Evolutionary conservation across 441 rosid species (phyloP).

Genomic region (Isatis lusitanica): DNA sequence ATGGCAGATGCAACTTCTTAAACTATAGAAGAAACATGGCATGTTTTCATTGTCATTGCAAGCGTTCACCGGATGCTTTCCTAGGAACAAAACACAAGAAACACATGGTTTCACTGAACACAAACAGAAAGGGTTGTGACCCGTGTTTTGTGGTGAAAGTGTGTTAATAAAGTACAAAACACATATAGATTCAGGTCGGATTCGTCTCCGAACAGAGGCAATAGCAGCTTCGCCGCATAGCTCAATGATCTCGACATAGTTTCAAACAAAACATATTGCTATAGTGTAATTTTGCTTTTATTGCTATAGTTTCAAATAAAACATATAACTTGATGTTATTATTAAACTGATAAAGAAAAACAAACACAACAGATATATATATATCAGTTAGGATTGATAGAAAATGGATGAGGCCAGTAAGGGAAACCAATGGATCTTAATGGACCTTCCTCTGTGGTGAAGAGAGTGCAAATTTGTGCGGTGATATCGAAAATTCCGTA

Average conservation of each 20-base stretch:
- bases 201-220: too few relatives aligned
- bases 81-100: conserved; percentile 58
- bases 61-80: conserved; percentile 82
- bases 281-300: too few relatives aligned
- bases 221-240: too few relatives aligned
- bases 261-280: too few relatives aligned
- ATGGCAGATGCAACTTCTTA: conserved; percentile 89
- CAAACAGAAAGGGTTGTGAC: conserved; percentile 45
- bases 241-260: too few relatives aligned
- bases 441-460: neutral
- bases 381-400: neutral
- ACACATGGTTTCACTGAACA: conserved; percentile 43
- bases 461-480: neutral
- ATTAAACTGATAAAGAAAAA: too few relatives aligned
- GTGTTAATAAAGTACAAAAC: too few relatives aligned
- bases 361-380: neutral
- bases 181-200: too few relatives aligned
- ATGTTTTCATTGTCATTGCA: conserved; percentile 95
- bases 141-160: too few relatives aligned
- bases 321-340: too few relatives aligned
- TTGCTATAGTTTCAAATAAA: too few relatives aligned
- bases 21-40: conserved; percentile 88
- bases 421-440: neutral
- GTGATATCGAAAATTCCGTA: neutral
- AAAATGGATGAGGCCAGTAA: conserved; percentile 11